Evolutionary conservation across 2,329 filamentous ascomycete genomes (phyloP).

Genomic region (Myrmaecium sp.): DNA sequence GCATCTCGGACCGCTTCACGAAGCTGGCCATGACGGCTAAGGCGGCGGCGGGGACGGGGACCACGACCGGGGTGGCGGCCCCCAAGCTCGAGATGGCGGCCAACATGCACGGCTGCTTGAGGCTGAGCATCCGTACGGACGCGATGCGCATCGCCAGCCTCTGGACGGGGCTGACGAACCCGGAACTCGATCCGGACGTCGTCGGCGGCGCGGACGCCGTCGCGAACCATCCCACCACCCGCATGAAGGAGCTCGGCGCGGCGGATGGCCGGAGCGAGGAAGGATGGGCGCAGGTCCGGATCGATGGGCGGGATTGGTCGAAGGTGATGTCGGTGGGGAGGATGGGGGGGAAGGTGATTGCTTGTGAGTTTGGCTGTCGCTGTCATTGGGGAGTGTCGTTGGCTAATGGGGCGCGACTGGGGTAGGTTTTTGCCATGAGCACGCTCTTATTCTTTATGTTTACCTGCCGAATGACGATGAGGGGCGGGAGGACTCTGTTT

Average conservation of each 20-base stretch:
- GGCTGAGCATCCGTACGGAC: conserved; percentile 66
- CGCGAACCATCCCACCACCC: conserved; percentile 65
- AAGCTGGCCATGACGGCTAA: conserved; percentile 41
- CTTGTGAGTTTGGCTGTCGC: conserved; percentile 39
- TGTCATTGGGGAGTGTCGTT: not conserved
- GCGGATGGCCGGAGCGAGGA: conserved; percentile 52
- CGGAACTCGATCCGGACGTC: conserved; percentile 65
- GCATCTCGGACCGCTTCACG: conserved; percentile 89
- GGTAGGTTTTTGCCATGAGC: conserved; percentile 53
- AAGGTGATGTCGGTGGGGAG: conserved; percentile 83
- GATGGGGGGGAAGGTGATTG: conserved; percentile 79
- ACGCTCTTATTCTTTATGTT: conserved; percentile 69
- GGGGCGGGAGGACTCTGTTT: conserved; percentile 51
- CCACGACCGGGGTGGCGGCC: conserved; percentile 12
- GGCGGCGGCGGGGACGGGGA: conserved; percentile 23
- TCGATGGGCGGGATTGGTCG: conserved; percentile 91
- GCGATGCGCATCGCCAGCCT: conserved; percentile 68
- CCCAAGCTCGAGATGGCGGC: conserved; percentile 72
- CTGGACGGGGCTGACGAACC: conserved; percentile 77
- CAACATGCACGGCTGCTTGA: conserved; percentile 84
- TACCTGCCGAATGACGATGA: conserved; percentile 60
- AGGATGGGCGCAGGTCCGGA: conserved; percentile 74
- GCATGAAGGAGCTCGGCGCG: conserved; percentile 44
- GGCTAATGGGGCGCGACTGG: conserved; percentile 3
- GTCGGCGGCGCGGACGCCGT: conserved; percentile 50